phyloP scores from a whole-genome alignment of 2,329 filamentous ascomycete genomes.

The Pseudogymnoascus sp. region DNA sequence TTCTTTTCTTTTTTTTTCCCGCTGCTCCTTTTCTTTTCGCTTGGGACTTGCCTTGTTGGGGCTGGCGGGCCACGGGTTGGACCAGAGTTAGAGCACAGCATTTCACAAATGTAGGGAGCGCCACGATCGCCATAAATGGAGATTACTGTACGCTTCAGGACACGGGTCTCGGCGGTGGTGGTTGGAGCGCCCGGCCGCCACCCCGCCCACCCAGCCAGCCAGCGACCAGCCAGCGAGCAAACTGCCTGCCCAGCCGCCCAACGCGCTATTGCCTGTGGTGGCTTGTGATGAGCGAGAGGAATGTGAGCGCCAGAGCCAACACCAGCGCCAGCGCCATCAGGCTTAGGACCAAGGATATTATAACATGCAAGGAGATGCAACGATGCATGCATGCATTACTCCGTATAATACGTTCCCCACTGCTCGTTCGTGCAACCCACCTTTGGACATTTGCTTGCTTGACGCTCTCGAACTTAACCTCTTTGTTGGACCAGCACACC shows the following conservation, averaged over 20 bases:
- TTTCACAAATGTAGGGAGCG: neutral
- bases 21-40: neutral
- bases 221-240: neutral
- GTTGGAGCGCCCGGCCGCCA: neutral
- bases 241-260: neutral
- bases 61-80: neutral
- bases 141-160: conserved; percentile 5
- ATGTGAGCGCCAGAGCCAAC: conserved; percentile 4
- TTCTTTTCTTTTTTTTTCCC: neutral
- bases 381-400: conserved; percentile 2
- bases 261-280: neutral
- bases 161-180: conserved; percentile 2
- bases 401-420: conserved; percentile 1
- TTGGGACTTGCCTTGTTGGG: conserved; percentile 1
- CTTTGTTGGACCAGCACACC: neutral
- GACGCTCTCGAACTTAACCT: neutral
- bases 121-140: conserved; percentile 4
- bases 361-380: conserved; percentile 6
- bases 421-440: neutral
- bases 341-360: conserved; percentile 4
- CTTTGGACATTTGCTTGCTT: neutral
- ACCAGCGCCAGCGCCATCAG: conserved; percentile 5
- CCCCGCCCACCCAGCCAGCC: neutral
- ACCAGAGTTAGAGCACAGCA: neutral
- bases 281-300: neutral